phyloP scores from a whole-genome alignment of 768 basidiomycete genomes.

The Collybia sordida region DNA sequence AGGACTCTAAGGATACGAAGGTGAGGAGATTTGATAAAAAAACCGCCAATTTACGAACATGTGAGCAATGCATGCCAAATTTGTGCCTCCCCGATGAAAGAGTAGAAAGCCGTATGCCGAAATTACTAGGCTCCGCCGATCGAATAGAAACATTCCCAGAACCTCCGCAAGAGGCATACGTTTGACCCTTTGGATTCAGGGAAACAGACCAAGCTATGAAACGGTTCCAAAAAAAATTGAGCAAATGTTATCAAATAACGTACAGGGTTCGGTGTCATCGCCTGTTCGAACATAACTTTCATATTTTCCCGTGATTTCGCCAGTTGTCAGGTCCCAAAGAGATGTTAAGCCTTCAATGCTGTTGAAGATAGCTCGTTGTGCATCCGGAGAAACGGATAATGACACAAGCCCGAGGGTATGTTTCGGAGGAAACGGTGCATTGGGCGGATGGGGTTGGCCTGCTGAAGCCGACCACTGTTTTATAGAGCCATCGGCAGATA shows the following conservation, averaged over 20 bases:
- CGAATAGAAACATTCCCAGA: constrained; percentile 72
- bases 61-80: constrained; percentile 73
- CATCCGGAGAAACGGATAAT: constrained; percentile 68
- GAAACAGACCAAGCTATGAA: constrained; percentile 82
- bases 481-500: constrained; percentile 77
- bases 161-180: constrained; percentile 72
- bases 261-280: constrained; percentile 68
- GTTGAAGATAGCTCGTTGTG: constrained; percentile 69
- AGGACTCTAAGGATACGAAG: constrained; percentile 61
- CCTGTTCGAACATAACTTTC: constrained; percentile 72
- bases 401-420: constrained; percentile 87
- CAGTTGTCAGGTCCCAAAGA: constrained; percentile 69
- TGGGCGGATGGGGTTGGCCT: constrained; percentile 56
- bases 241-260: constrained; percentile 23
- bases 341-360: constrained; percentile 82
- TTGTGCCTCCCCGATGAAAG: constrained; percentile 70
- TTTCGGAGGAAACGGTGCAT: constrained; percentile 53
- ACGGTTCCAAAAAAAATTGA: background rate
- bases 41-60: constrained; percentile 45
- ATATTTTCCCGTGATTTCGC: constrained; percentile 58
- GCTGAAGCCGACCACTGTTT: constrained; percentile 71
- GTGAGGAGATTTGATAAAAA: background rate
- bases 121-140: constrained; percentile 65
- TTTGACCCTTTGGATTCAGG: constrained; percentile 69
- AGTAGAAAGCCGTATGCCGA: constrained; percentile 60